Percentiles rank a stretch among this genome's conserved stretches.
Conservation (phyloP, 1,139 yeast genomes). For the Saccharomycopsis phalli region DNA sequence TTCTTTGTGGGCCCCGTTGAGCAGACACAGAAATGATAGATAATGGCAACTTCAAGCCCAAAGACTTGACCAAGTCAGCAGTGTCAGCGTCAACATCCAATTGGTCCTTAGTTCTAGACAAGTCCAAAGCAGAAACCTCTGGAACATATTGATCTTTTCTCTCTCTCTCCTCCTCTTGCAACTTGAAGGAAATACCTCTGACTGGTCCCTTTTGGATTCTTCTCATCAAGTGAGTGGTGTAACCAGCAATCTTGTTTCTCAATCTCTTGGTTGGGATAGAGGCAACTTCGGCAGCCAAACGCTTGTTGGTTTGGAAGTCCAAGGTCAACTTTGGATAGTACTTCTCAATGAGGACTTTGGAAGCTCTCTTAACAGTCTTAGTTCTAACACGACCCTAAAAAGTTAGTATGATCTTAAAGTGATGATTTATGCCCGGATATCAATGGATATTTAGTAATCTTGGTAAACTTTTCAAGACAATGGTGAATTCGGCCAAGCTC, state of each 20-base stretch:
- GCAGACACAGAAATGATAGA: conserved; percentile 88
- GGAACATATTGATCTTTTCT: conserved; percentile 99
- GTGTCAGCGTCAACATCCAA: conserved; percentile 98
- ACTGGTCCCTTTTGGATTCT: conserved; percentile 99
- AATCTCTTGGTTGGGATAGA: conserved; percentile 99
- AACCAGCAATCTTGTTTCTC: conserved; percentile 99
- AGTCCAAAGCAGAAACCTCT: conserved; percentile 99
- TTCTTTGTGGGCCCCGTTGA: conserved; percentile 55
- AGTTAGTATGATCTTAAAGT: conserved; percentile 10
- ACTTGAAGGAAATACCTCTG: conserved; percentile 99
- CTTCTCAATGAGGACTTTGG: conserved; percentile 99
- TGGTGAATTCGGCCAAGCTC: no score
- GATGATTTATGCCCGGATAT: background rate
- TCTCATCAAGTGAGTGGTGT: conserved; percentile 99
- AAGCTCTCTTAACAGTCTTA: conserved; percentile 99
- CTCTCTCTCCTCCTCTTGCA: conserved; percentile 99
- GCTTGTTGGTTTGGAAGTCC: conserved; percentile 99
- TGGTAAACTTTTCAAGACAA: no score
- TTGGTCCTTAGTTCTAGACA: conserved; percentile 92
- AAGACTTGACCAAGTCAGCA: conserved; percentile 89
- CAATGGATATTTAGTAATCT: background rate
- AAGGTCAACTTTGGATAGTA: conserved; percentile 99
- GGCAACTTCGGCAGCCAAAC: conserved; percentile 97
- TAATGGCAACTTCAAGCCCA: conserved; percentile 94
- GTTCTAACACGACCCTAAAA: conserved; percentile 95